Conservation (phyloP, 768 basidiomycete genomes). For the Lactarius deliciosus region DNA sequence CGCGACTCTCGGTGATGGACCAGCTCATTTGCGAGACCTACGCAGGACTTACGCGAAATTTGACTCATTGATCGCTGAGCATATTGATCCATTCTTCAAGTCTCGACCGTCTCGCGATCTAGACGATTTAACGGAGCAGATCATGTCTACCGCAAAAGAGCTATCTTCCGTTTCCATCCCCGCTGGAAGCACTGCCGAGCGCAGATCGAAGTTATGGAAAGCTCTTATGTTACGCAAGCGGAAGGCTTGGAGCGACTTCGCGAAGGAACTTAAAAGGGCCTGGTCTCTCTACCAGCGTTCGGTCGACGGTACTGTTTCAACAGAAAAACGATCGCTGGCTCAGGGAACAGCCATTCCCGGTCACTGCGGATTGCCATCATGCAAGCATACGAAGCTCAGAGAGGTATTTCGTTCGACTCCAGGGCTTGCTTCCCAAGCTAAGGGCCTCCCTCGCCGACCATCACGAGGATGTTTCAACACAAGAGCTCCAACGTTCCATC, state of each 20-base stretch:
- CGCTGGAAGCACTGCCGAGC: slow-evolving; percentile 44
- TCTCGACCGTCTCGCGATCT: slow-evolving; percentile 43
- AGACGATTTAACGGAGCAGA: slow-evolving; percentile 57
- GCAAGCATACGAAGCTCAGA: slow-evolving; percentile 48
- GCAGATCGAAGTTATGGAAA: slow-evolving; percentile 64
- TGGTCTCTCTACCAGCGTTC: slow-evolving; percentile 74
- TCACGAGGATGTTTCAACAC: slow-evolving; percentile 80
- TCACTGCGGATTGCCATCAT: slow-evolving; percentile 32
- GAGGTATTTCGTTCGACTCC: slow-evolving; percentile 62
- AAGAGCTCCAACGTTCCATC: slow-evolving; percentile 79
- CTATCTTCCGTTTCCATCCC: slow-evolving; percentile 52
- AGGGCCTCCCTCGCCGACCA: slow-evolving; percentile 63
- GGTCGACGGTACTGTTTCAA: slow-evolving; percentile 62
- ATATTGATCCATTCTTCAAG: slow-evolving; percentile 45
- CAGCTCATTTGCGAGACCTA: slow-evolving; percentile 49
- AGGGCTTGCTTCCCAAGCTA: slow-evolving; percentile 63
- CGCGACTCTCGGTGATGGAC: slow-evolving; percentile 13
- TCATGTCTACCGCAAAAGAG: slow-evolving; percentile 60
- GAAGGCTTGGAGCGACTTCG: slow-evolving; percentile 86
- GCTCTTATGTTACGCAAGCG: slow-evolving; percentile 78
- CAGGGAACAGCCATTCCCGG: slow-evolving; percentile 52
- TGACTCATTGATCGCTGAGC: slow-evolving; percentile 42
- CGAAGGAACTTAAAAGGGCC: slow-evolving; percentile 81
- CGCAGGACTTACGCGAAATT: slow-evolving; percentile 53
- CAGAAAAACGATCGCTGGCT: slow-evolving; percentile 61